Conservation (phyloP, 495 filamentous ascomycete species). For the Penicillium herquei region DNA sequence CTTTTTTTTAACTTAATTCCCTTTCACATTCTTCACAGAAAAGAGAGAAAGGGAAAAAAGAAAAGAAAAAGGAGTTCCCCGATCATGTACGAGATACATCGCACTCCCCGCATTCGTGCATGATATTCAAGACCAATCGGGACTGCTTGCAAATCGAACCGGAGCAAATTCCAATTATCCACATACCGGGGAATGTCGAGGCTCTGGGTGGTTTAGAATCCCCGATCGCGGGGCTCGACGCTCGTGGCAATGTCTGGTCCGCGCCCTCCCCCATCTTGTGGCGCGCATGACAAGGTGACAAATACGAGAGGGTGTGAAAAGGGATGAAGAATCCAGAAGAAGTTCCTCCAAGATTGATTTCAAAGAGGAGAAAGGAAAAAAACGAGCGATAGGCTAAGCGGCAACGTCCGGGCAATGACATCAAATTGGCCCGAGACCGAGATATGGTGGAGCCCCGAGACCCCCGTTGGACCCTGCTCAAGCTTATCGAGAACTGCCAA, state of each 20-base stretch:
- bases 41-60: no score
- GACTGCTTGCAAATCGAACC: conserved; percentile 3
- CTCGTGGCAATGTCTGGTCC: conserved; percentile 15
- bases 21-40: neutral
- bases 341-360: neutral
- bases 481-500: neutral
- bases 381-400: conserved; percentile 19
- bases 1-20: neutral
- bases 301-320: neutral
- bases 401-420: conserved; percentile 32
- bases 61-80: neutral
- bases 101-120: neutral
- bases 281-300: conserved; percentile 12
- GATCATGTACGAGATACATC: neutral
- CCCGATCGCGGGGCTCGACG: conserved; percentile 17
- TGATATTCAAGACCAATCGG: neutral
- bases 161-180: conserved; percentile 5
- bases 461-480: conserved; percentile 5
- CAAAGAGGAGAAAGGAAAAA: conserved; percentile 6
- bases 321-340: conserved; percentile 3
- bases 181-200: conserved; percentile 24
- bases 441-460: conserved; percentile 13
- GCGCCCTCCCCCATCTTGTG: conserved; percentile 18
- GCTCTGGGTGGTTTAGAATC: conserved; percentile 16
- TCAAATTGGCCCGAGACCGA: conserved; percentile 20